Evolutionary conservation across 495 filamentous ascomycete genomes (phyloP), one percentile per base, ranked within the genome.

Genomic region (Aspergillus heteromorphus): DNA sequence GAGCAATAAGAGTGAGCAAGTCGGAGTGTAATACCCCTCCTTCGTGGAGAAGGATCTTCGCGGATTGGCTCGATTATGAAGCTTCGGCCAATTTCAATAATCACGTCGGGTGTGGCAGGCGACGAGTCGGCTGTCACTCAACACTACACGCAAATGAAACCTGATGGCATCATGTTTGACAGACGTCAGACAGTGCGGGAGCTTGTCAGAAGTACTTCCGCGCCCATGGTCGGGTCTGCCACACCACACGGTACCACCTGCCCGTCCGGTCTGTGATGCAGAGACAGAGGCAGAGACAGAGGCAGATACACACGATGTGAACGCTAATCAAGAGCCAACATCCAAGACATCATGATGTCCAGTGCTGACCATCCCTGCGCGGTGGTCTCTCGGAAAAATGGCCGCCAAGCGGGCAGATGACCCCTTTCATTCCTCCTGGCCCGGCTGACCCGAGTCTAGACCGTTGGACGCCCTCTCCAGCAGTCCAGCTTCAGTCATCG

Each of bases 371-470:
- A 47, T n/a, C 43, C 43, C 43, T 47, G 43, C 43, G 16, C n/a
- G 30, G 8, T 16, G 38, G 49, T 21, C 19, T 51, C 49, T 27
- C 49, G 27, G 49, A 40, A 40, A 38, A 38, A 23, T 40, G 34
- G 17, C 49, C 49, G 31, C 49, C 49, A 51, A 51, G 27, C 29
- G 27, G 30, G 43, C 43, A 47, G 21, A 27, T 47, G 43, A 47
- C 43, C 43, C 21, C 16, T 29, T 29, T 47, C 43, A 29, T 29
- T 10, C 16, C 6, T 27, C 43, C 43, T 27, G 23, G 21, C 4
- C 43, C 43, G 43, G 27, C 13, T 27, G 14, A 29, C 11, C 43
- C 43, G 41, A 53, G 40, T 54, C 53, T 43, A 49, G 23, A 48
- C 53, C 45, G 6, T 34, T 29, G 20, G 2, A 47, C 6, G 2